These are phyloP conservation scores for Septoria petroselini DNA, from an alignment of 2,329 filamentous ascomycete genomes.

Conservation along the genomic window DNA sequence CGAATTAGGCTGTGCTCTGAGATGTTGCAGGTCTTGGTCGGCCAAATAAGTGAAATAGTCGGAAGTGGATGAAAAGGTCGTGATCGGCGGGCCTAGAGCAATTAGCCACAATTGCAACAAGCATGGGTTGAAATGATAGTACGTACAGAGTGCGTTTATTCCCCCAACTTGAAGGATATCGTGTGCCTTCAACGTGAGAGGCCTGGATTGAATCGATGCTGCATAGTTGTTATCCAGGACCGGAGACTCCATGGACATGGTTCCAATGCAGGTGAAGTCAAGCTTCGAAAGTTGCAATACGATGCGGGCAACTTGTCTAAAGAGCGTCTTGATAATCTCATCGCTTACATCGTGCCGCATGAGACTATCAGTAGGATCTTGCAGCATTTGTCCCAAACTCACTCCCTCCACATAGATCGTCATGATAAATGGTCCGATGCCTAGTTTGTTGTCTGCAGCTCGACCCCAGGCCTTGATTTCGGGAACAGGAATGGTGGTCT, in stretches of 20 bases:
- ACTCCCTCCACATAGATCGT: slow-evolving; percentile 17
- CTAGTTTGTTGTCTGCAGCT: slow-evolving; percentile 14
- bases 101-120: slow-evolving; percentile 4
- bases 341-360: slow-evolving; percentile 1
- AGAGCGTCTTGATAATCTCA: slow-evolving; percentile 8
- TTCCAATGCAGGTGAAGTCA: slow-evolving; percentile 23
- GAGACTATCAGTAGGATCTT: neutral
- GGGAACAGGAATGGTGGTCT: slow-evolving; percentile 19
- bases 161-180: slow-evolving; percentile 15
- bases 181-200: slow-evolving; percentile 18
- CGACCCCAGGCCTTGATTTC: slow-evolving; percentile 17
- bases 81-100: slow-evolving; percentile 5
- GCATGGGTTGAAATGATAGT: slow-evolving; percentile 1
- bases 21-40: slow-evolving; percentile 29
- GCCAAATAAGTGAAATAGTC: slow-evolving; percentile 28
- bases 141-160: slow-evolving; percentile 11
- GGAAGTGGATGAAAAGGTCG: slow-evolving; percentile 14
- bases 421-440: slow-evolving; percentile 22
- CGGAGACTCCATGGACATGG: slow-evolving; percentile 1
- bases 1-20: slow-evolving; percentile 31
- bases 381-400: slow-evolving; percentile 5
- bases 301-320: slow-evolving; percentile 16
- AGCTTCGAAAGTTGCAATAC: slow-evolving; percentile 21
- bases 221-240: slow-evolving; percentile 6
- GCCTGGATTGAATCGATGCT: slow-evolving; percentile 7